A percentile compares a stretch with the other conserved stretches of the same genome.
phyloP scores from a whole-genome alignment of 441 rosid genomes.

The Francoa sonchifolia region DNA sequence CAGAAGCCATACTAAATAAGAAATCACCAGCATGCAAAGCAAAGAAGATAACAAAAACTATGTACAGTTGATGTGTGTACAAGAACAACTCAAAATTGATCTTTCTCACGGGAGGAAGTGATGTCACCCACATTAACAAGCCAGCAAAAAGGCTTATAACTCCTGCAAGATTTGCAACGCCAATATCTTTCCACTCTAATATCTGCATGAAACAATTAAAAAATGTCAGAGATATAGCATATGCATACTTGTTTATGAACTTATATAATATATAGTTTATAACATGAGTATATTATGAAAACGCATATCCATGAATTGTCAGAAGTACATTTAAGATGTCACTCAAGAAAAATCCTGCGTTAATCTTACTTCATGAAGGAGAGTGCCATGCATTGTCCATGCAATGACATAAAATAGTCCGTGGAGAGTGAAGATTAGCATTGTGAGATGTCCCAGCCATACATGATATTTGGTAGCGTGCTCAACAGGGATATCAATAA shows the following conservation, averaged over 20 bases:
- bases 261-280: too few species aligned
- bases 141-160: slow-evolving; percentile 53
- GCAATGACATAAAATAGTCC: slow-evolving; percentile 40
- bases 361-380: slow-evolving; percentile 39
- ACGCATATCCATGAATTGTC: too few species aligned
- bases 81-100: slow-evolving; percentile 52
- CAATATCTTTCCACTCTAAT: slow-evolving; percentile 31
- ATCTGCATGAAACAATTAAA: slow-evolving; percentile 32
- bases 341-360: not conserved
- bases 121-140: slow-evolving; percentile 57
- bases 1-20: slow-evolving; percentile 37
- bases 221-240: too few species aligned
- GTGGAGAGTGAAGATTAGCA: slow-evolving; percentile 47
- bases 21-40: slow-evolving; percentile 54
- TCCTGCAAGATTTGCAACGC: slow-evolving; percentile 41
- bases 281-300: too few species aligned
- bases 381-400: slow-evolving; percentile 37
- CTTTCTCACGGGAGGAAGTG: slow-evolving; percentile 39
- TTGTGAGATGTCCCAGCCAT: slow-evolving; percentile 69
- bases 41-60: slow-evolving; percentile 47
- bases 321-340: too few species aligned
- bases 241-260: too few species aligned
- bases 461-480: slow-evolving; percentile 61
- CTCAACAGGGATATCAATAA: slow-evolving; percentile 52
- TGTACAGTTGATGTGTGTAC: slow-evolving; percentile 57